Evolutionary conservation across 202 grass and related monocot genomes (phyloP), one percentile per base, ranked within the genome.

Genomic region (Digitaria exilis): DNA sequence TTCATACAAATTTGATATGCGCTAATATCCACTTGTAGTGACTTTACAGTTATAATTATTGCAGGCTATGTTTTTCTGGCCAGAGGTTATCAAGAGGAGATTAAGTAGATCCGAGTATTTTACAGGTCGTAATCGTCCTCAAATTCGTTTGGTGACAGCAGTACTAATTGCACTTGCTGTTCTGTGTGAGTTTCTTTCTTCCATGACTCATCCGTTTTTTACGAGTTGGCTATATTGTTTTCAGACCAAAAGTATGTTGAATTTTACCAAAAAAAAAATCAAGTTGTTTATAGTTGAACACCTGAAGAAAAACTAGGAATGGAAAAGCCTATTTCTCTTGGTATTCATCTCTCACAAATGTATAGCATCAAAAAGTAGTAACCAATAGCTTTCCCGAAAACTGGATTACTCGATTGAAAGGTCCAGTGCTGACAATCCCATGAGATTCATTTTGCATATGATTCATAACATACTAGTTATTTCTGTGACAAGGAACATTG

Each of bases 171-270:
- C 73, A 63, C 52, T 94, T 55, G 66, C 69, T 73, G 55, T 94
- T 81, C 71, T 94, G 34, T 80, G 89, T 94, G 63, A 94, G 92
- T 92, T 68, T 34, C 41, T 29, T 65, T 73, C 43, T 77, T 16
- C 58, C n/a, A 65, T 74, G 42, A 7, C 34, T 45, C n/a, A 25
- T 68, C 21, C 2, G 21, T 42, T 39, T 74, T 32, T 79, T 48
- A 30, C 74, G 29, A 65, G 61, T 52, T 76, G 28, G 41, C 25
- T 30, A 69, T 68, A 58, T 41, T 59, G 9, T 48, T 80, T 54
- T 65, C 37, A 49, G 30, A 82, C 65, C 7, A 79, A 80, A 26
- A 17, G 12, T 5, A 44, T 77, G 37, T 67, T 73, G 51, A 37
- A 45, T 66, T 21, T 25, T 25, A 56, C 21, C 30, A 46, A 71